A percentile compares a stretch with the other conserved stretches of the same genome.
Evolutionary conservation across 129 eudicot species (phyloP).

Genomic region (Chrysanthemum seticuspe): DNA sequence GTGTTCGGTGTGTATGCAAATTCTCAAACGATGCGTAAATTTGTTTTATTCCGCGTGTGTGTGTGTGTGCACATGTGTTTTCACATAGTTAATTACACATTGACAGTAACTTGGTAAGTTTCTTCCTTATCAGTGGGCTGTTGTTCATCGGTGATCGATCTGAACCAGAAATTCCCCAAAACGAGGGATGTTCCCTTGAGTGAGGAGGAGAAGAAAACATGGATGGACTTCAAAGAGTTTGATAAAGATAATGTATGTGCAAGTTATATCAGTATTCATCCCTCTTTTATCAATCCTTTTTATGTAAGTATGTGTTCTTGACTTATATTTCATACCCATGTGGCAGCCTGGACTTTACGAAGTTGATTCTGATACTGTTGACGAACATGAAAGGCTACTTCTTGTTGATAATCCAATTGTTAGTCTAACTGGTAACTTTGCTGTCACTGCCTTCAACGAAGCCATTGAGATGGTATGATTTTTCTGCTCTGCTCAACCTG

Average conservation of each 20-base stretch:
- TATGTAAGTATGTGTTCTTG: background rate
- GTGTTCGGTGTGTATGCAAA: too few relatives aligned
- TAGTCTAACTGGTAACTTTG: background rate
- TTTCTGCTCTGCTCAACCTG: background rate
- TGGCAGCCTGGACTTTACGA: background rate
- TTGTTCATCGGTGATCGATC: too few relatives aligned
- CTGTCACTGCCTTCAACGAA: background rate
- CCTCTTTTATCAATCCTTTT: background rate
- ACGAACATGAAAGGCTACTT: background rate
- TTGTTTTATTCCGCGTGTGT: too few relatives aligned
- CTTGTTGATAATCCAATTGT: background rate
- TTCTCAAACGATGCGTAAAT: too few relatives aligned
- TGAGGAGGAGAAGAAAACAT: background rate
- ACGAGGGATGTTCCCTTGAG: background rate
- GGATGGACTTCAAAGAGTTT: background rate
- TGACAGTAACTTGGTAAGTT: conserved; percentile 1
- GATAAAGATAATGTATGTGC: background rate
- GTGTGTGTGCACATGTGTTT: too few relatives aligned
- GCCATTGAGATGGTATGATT: background rate
- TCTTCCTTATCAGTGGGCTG: background rate
- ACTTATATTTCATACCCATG: background rate
- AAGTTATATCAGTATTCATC: background rate
- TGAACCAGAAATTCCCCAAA: background rate
- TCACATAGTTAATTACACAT: background rate
- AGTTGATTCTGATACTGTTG: background rate